phyloP scores from a whole-genome alignment of 2,329 filamentous ascomycete species.

The Monilinia aucupariae region DNA sequence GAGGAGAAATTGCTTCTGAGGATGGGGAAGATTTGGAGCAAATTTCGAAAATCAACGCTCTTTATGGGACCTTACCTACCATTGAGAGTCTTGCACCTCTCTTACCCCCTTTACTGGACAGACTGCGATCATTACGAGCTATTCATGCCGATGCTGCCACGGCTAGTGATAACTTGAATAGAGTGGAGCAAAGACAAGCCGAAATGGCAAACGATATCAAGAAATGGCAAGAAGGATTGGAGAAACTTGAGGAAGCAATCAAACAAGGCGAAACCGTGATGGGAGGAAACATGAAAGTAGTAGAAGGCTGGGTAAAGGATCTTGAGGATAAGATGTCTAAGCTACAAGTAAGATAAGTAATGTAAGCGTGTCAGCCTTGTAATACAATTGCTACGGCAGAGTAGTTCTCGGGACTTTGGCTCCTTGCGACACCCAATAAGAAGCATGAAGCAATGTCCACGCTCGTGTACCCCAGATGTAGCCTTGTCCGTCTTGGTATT shows the following conservation, averaged over 20 bases:
- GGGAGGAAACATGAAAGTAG: slow-evolving; percentile 73
- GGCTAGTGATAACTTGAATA: slow-evolving; percentile 70
- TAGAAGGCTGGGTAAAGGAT: slow-evolving; percentile 84
- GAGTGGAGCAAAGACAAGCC: slow-evolving; percentile 71
- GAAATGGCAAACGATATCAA: slow-evolving; percentile 80
- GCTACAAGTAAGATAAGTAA: slow-evolving; percentile 27
- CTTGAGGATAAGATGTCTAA: slow-evolving; percentile 71
- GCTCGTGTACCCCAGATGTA: slow-evolving; percentile 5
- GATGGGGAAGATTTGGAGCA: slow-evolving; percentile 61
- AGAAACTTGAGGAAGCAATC: slow-evolving; percentile 72
- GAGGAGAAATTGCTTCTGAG: slow-evolving; percentile 37
- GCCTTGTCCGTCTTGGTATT: not conserved
- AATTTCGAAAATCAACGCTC: slow-evolving; percentile 78
- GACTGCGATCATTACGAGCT: slow-evolving; percentile 73
- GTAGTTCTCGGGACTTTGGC: not conserved
- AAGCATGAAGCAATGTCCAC: slow-evolving; percentile 2
- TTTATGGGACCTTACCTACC: slow-evolving; percentile 82
- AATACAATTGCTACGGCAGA: too few relatives aligned
- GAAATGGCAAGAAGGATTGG: slow-evolving; percentile 77
- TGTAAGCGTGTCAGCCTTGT: slow-evolving; percentile 17
- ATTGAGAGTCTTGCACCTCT: slow-evolving; percentile 83
- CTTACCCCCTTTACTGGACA: slow-evolving; percentile 77
- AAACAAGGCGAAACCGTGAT: slow-evolving; percentile 63
- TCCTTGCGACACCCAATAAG: slow-evolving; percentile 16
- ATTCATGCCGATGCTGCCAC: slow-evolving; percentile 84